These are phyloP conservation scores for Lasiosphaeria hispida DNA, from an alignment of 495 filamentous ascomycete genomes.

Conservation along the genomic window DNA sequence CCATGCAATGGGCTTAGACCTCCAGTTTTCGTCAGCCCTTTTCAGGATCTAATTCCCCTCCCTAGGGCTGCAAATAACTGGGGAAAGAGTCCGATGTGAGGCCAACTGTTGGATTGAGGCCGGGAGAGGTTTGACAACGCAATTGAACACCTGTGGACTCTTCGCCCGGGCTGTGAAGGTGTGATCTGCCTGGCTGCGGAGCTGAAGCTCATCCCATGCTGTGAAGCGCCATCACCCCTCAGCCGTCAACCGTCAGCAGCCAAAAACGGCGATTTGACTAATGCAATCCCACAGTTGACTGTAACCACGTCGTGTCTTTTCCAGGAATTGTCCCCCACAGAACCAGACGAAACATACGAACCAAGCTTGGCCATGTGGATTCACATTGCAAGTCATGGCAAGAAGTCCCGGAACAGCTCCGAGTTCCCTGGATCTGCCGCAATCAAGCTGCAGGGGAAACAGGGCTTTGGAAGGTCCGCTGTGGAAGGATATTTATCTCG, in stretches of 20 bases:
- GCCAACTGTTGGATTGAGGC: not conserved
- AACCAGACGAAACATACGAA: not conserved
- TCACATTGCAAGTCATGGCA: too few species aligned
- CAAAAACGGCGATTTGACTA: not conserved
- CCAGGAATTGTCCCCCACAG: not conserved
- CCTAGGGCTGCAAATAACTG: not conserved
- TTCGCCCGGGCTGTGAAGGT: too few species aligned
- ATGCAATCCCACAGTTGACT: not conserved
- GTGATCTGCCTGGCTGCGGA: too few species aligned
- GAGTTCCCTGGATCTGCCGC: not conserved
- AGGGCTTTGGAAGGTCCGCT: not conserved
- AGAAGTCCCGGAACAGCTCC: not conserved
- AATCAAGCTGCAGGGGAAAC: not conserved
- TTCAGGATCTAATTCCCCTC: not conserved
- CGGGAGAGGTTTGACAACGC: too few species aligned
- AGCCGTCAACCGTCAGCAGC: not conserved
- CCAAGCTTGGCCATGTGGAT: not conserved
- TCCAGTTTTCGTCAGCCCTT: constrained; percentile 1
- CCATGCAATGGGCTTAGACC: constrained; percentile 3
- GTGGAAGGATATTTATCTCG: not conserved
- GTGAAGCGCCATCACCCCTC: not conserved
- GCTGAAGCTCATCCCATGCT: too few species aligned
- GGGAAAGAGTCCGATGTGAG: not conserved
- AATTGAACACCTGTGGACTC: too few species aligned
- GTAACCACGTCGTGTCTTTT: too few species aligned